Conservation (phyloP, 176 grass and related monocot genomes). For the Musa schizocarpa region DNA sequence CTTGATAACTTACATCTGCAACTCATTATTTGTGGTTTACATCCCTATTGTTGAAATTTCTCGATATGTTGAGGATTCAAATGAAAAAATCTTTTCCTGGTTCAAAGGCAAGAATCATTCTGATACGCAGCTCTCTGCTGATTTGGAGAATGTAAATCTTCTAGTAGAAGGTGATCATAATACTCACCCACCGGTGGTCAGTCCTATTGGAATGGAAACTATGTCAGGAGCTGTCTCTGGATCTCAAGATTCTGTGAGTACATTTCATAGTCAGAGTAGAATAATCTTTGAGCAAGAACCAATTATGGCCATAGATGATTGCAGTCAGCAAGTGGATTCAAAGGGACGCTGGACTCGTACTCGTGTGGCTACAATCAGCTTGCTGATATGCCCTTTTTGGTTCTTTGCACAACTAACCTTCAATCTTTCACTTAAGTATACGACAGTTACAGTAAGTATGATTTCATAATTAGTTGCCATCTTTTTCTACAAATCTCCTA, state of each 20-base stretch:
- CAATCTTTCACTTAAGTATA: slow-evolving; percentile 96
- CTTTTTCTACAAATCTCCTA: background rate
- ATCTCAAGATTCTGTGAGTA: slow-evolving; percentile 25
- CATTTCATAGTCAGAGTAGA: background rate
- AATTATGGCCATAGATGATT: slow-evolving; percentile 4
- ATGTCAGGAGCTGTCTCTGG: background rate
- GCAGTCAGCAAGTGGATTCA: slow-evolving; percentile 52
- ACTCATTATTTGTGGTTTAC: slow-evolving; percentile 84
- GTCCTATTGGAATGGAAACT: background rate
- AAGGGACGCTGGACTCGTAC: slow-evolving; percentile 83
- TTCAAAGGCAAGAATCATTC: slow-evolving; percentile 42
- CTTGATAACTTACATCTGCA: slow-evolving; percentile 93
- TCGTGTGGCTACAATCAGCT: slow-evolving; percentile 69
- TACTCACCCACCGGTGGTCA: slow-evolving; percentile 2
- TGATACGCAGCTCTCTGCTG: slow-evolving; percentile 22
- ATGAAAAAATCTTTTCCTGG: slow-evolving; percentile 35
- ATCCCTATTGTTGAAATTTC: slow-evolving; percentile 76
- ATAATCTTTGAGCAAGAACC: slow-evolving; percentile 13
- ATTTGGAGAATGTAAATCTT: slow-evolving; percentile 90
- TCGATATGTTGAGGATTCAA: slow-evolving; percentile 84
- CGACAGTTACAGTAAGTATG: slow-evolving; percentile 78
- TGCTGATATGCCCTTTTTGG: slow-evolving; percentile 93
- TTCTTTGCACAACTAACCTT: slow-evolving; percentile 88
- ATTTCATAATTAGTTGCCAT: background rate
- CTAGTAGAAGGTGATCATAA: slow-evolving; percentile 36